Base-by-base conservation (phyloP, 805 yeast genomes). In the Nakazawaea holstii region DNA sequence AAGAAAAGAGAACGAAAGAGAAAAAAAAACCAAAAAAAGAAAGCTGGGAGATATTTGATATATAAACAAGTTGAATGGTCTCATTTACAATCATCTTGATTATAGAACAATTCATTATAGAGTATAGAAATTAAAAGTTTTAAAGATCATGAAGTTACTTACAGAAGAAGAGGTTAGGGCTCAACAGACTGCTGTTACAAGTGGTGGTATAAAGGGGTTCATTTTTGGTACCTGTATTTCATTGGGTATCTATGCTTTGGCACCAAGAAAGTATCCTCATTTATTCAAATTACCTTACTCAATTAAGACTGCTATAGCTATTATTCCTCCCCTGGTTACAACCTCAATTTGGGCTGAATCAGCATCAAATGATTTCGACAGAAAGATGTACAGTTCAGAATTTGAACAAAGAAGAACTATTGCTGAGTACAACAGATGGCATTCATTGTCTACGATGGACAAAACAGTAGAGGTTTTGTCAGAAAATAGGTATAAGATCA, bases 311-410 rank as follows among this genome's bases (percentile, higher is more conserved):
- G 87, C 88, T 6, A 62, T 82, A 45, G 78, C 78, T 55, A 77
- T 84, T 48, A 74, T 80, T 32, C 95, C 96, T 11, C 83, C 87
- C 30, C 76, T 84, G 2, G 65, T 81, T 37, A 55, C 74, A 27
- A 74, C 82, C 8, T 79, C 85, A 3, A 80, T 86, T 43, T 69
- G 68, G 52, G 91, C 88, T 13, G 96, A 87, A 63, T 76, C 74
- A 48, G 82, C 87, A 1, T 87, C 95, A 3, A 73, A 76, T 45
- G 65, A 65, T 30, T 87, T 85, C 60, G 95, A 87, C 59, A 70
- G 72, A 44, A 65, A 74, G 35, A 72, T 70, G 72, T 83, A 87
- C 60, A 74, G 81, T 29, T 68, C 78, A 11, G 74, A 63, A 31
- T 66, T 62, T 56, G 68, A 55, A 45, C 73, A 51, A 62, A 68